Percentiles rank a stretch among this genome's conserved stretches.
Conservation (phyloP, 495 filamentous ascomycete species). For the Margaritispora aquatica region DNA sequence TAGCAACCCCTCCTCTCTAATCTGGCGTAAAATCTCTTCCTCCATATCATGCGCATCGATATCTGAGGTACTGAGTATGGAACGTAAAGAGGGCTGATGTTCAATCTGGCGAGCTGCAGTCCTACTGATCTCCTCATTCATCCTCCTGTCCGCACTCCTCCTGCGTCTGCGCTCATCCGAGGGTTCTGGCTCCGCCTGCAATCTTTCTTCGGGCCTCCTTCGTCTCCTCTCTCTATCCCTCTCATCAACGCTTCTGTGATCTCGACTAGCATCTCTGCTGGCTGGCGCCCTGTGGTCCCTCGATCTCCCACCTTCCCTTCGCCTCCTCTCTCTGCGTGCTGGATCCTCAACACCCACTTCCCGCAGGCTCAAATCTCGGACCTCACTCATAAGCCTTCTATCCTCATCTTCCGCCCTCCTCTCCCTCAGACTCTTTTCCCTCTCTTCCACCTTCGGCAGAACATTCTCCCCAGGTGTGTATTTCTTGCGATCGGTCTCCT, state of each 20-base stretch:
- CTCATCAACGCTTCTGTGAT: constrained; percentile 20
- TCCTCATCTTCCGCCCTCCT: constrained; percentile 57
- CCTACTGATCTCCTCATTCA: constrained; percentile 26
- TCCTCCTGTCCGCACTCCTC: constrained; percentile 24
- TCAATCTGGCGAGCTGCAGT: constrained; percentile 53
- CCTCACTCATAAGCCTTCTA: constrained; percentile 59
- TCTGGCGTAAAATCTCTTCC: constrained; percentile 83
- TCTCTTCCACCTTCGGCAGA: constrained; percentile 45
- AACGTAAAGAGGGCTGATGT: constrained; percentile 80
- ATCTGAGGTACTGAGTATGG: constrained; percentile 70
- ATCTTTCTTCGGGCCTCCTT: constrained; percentile 25
- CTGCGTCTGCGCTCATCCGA: constrained; percentile 29
- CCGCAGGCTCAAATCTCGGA: constrained; percentile 63
- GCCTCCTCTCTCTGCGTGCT: constrained; percentile 37
- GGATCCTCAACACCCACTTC: constrained; percentile 48
- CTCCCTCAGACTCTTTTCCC: constrained; percentile 37
- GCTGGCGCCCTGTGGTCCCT: constrained; percentile 12
- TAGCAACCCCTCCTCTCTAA: constrained; percentile 79
- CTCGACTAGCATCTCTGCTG: constrained; percentile 23
- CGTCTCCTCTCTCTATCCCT: constrained; percentile 25
- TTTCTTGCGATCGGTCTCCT: constrained; percentile 56
- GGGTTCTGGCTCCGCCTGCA: constrained; percentile 23
- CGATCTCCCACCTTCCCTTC: constrained; percentile 38
- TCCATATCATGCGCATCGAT: constrained; percentile 69
- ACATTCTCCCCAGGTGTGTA: constrained; percentile 79